Conservation (phyloP, 1,284 basidiomycete species). For the Fomitopsis pinicola region DNA sequence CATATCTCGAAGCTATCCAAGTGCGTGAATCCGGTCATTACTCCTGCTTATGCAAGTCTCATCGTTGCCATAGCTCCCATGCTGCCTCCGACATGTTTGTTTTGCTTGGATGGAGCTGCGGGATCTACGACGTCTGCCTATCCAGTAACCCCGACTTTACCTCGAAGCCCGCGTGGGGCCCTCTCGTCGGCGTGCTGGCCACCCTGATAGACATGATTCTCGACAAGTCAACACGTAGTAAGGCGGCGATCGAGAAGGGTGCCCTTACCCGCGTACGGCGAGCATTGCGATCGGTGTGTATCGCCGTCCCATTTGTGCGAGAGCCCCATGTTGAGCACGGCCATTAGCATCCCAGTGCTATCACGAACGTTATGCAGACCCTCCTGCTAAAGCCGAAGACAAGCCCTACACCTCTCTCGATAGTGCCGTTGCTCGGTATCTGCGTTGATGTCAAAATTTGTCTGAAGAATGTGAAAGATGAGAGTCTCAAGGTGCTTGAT, state of each 20-base stretch:
- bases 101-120: slow-evolving; percentile 71
- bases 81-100: slow-evolving; percentile 66
- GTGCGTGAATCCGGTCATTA: slow-evolving; percentile 31
- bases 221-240: slow-evolving; percentile 45
- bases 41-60: slow-evolving; percentile 9
- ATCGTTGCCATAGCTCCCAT: slow-evolving; percentile 41
- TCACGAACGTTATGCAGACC: slow-evolving; percentile 45
- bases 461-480: slow-evolving; percentile 48
- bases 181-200: slow-evolving; percentile 51
- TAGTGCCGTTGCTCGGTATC: slow-evolving; percentile 54
- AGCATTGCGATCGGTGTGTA: slow-evolving; percentile 54
- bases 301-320: slow-evolving; percentile 2
- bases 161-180: slow-evolving; percentile 42
- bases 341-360: slow-evolving; percentile 41
- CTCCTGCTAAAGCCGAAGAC: slow-evolving; percentile 48
- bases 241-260: slow-evolving; percentile 56
- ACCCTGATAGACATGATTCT: slow-evolving; percentile 56
- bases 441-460: slow-evolving; percentile 58
- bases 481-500: slow-evolving; percentile 36
- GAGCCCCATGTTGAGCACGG: background rate
- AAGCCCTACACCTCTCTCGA: slow-evolving; percentile 40
- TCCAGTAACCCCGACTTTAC: slow-evolving; percentile 40
- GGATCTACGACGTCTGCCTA: slow-evolving; percentile 53
- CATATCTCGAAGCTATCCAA: slow-evolving; percentile 48
- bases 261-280: slow-evolving; percentile 57